Percentiles rank a stretch among this genome's conserved stretches.
These are phyloP conservation scores for Magnolia sinica DNA, from an alignment of 164 flowering plant genomes.

Conservation along the genomic window DNA sequence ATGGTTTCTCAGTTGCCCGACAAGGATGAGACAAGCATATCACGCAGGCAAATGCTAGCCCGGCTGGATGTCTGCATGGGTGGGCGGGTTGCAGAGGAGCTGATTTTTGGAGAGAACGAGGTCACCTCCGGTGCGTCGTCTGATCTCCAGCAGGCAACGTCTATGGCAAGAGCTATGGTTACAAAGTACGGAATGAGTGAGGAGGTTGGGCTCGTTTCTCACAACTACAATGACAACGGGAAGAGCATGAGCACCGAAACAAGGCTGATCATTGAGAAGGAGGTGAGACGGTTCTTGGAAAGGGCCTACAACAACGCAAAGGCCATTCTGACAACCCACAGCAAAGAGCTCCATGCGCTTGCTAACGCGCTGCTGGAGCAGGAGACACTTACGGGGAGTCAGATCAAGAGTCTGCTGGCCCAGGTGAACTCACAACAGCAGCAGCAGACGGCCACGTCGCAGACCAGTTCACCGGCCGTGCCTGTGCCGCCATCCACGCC, in stretches of 20 bases:
- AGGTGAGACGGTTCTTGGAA: conserved; percentile 60
- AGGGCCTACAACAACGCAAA: conserved; percentile 85
- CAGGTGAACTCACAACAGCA: conserved; percentile 48
- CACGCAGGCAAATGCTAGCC: conserved; percentile 92
- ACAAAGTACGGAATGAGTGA: conserved; percentile 94
- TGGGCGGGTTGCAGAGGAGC: conserved; percentile 92
- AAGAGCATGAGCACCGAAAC: conserved; percentile 94
- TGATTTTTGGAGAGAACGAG: conserved; percentile 86
- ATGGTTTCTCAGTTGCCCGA: conserved; percentile 92
- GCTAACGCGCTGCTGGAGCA: conserved; percentile 88
- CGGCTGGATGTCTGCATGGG: conserved; percentile 97
- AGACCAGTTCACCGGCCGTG: conserved; percentile 43
- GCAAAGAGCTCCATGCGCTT: conserved; percentile 78
- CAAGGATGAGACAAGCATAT: conserved; percentile 70
- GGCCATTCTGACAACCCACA: conserved; percentile 66
- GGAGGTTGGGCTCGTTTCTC: conserved; percentile 79
- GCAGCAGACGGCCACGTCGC: conserved; percentile 29
- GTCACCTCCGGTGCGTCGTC: conserved; percentile 84
- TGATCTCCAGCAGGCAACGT: conserved; percentile 77
- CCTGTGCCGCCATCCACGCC: conserved; percentile 58
- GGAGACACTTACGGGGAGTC: conserved; percentile 79
- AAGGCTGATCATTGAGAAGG: conserved; percentile 75
- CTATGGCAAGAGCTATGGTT: conserved; percentile 78
- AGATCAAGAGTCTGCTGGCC: conserved; percentile 70
- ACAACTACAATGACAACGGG: conserved; percentile 74